Evolutionary conservation across 208 protist species (phyloP), one percentile per base, ranked within the genome.

Genomic region (Zelonia costaricensis): DNA sequence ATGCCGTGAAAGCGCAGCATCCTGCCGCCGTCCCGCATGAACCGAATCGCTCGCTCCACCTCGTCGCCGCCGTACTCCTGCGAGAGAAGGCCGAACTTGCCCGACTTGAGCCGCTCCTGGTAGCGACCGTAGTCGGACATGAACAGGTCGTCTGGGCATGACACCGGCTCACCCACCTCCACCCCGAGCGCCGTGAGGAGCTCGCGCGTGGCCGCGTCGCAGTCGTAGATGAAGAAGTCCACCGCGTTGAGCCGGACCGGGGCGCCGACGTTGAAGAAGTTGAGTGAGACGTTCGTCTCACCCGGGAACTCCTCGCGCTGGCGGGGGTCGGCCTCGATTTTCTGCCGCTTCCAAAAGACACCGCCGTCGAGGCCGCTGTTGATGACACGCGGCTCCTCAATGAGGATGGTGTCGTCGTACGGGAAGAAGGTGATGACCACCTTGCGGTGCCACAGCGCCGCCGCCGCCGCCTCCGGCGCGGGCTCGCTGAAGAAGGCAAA

Each of bases 321-420:
- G 9, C 86, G 79, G 9, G 86, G 75, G 53, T 93, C 81, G 9
- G 86, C 76, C 35, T 67, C 47, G 40, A 98, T 85, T 31, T 76
- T 64, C 61, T 98, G 94, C 22, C 97, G 88, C 61, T 94, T 94
- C 42, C 99, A 56, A 59, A 98, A 91, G 16, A 71, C 80, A 48
- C 97, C 98, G 28, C 98, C 96, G 33, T 87, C 89, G 20, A 99
- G 83, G 33, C 97, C 97, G 72, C 85, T 97, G 80, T 99, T 99
- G 28, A 88, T 75, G 35, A 94, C 78, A 18, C 58, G 55, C 8
- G 88, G 86, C 85, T 99, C 98, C 45, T 87, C 73, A 31, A 99
- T 92, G 46, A 92, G 74, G 13, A 99, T 76, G 31, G 97, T 97
- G 69, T 98, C 92, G 70, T 99, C 97, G 45, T 81, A 88, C 1